Conservation (phyloP, 2,329 filamentous ascomycete genomes). For the Zymoseptoria crescenta region DNA sequence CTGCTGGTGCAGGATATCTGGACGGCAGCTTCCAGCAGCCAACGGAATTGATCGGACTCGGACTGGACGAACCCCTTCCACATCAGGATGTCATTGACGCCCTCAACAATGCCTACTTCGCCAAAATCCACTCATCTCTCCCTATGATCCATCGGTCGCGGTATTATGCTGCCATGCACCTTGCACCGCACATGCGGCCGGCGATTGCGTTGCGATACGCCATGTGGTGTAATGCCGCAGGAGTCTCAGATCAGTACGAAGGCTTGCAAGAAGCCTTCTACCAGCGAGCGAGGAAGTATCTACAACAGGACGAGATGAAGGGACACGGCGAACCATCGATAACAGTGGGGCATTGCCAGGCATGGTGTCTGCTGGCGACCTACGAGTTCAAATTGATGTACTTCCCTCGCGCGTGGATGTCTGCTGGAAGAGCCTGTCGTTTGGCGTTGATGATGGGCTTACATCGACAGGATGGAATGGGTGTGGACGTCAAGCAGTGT, state of each 20-base stretch:
- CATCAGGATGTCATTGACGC: conserved; percentile 76
- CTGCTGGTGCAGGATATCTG: neutral
- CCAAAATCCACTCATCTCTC: conserved; percentile 76
- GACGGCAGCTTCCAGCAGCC: conserved; percentile 42
- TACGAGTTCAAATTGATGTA: conserved; percentile 99
- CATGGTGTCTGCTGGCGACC: conserved; percentile 67
- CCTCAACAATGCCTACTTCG: conserved; percentile 79
- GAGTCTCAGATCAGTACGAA: conserved; percentile 71
- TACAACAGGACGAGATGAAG: conserved; percentile 82
- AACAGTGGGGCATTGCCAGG: conserved; percentile 76
- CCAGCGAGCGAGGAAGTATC: conserved; percentile 77
- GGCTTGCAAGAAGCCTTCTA: conserved; percentile 84
- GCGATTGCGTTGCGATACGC: conserved; percentile 85
- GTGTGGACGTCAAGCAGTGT: conserved; percentile 87
- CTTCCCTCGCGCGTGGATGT: conserved; percentile 93
- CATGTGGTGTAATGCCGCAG: conserved; percentile 92
- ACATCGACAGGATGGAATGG: conserved; percentile 73
- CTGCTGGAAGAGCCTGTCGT: conserved; percentile 71
- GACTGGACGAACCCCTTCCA: conserved; percentile 74
- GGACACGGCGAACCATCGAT: conserved; percentile 86
- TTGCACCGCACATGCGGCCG: conserved; percentile 78
- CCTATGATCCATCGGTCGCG: conserved; percentile 86
- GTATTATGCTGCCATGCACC: conserved; percentile 80
- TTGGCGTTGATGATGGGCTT: conserved; percentile 87
- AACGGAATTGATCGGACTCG: conserved; percentile 80